Evolutionary conservation across 495 filamentous ascomycete genomes (phyloP).

Genomic region (Cercophora newfieldiana): DNA sequence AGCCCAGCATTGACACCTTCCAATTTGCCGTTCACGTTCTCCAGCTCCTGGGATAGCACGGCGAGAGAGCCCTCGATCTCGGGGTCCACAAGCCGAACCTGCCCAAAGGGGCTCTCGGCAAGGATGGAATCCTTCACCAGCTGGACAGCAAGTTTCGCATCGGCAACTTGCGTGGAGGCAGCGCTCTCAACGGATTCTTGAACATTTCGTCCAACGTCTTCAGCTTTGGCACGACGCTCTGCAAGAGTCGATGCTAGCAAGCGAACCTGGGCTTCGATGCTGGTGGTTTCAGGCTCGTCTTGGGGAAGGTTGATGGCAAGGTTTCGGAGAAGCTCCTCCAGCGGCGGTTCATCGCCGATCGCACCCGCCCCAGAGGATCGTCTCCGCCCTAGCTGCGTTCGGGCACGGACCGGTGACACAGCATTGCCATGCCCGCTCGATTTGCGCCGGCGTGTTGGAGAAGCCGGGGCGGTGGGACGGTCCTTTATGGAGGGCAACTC

Average conservation of each 20-base stretch:
- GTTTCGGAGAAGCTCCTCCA: constrained; percentile 33
- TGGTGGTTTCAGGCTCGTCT: constrained; percentile 17
- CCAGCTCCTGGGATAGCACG: constrained; percentile 39
- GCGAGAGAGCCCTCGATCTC: constrained; percentile 40
- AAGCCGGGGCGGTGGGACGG: constrained; percentile 15
- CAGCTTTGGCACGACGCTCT: constrained; percentile 36
- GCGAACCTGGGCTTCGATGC: constrained; percentile 15
- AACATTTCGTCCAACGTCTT: constrained; percentile 37
- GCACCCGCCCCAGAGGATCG: constrained; percentile 34
- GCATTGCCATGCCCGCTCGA: constrained; percentile 13
- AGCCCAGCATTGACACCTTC: constrained; percentile 30
- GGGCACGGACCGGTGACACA: constrained; percentile 31
- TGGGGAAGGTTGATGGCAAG: constrained; percentile 34
- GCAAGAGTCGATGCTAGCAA: constrained; percentile 27
- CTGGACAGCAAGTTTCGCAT: constrained; percentile 41
- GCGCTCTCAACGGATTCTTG: constrained; percentile 41
- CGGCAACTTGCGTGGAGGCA: constrained; percentile 38
- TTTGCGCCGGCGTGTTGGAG: constrained; percentile 22
- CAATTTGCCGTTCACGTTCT: constrained; percentile 29
- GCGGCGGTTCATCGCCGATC: constrained; percentile 27
- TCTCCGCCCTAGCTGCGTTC: constrained; percentile 22
- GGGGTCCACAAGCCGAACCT: constrained; percentile 42
- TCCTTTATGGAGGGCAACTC: constrained; percentile 10
- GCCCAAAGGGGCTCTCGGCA: constrained; percentile 41
- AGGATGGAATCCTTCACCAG: constrained; percentile 45